Conservation (phyloP, 805 yeast species). For the Teunomyces gatunensis region DNA sequence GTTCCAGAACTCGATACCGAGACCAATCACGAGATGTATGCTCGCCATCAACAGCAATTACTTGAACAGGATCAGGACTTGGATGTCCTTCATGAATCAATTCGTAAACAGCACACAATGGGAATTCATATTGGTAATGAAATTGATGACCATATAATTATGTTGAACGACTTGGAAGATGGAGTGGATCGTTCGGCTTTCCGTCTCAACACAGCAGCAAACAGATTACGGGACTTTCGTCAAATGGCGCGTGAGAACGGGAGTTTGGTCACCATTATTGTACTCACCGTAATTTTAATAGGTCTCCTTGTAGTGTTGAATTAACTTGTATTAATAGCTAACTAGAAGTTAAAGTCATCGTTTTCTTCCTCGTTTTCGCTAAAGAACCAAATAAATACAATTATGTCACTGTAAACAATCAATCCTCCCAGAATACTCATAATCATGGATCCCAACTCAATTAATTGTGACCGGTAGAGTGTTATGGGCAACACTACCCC, state of each 20-base stretch:
- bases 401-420: conserved; percentile 43
- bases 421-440: conserved; percentile 46
- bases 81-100: conserved; percentile 32
- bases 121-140: conserved; percentile 38
- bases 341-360: conserved; percentile 43
- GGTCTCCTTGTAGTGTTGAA: conserved; percentile 41
- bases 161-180: conserved; percentile 39
- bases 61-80: conserved; percentile 37
- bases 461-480: conserved; percentile 36
- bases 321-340: conserved; percentile 10
- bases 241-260: conserved; percentile 40
- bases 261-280: conserved; percentile 39
- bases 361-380: conserved; percentile 44
- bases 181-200: conserved; percentile 37
- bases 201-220: conserved; percentile 31
- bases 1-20: conserved; percentile 23
- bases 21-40: conserved; percentile 40
- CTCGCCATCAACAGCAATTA: conserved; percentile 41
- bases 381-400: conserved; percentile 46
- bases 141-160: conserved; percentile 40
- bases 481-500: conserved; percentile 45
- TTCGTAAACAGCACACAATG: conserved; percentile 38
- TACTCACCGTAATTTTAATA: conserved; percentile 39
- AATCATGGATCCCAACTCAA: conserved; percentile 37
- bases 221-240: conserved; percentile 30